Conservation (phyloP, 2,329 filamentous ascomycete species). For the Simplicillium sp. region DNA sequence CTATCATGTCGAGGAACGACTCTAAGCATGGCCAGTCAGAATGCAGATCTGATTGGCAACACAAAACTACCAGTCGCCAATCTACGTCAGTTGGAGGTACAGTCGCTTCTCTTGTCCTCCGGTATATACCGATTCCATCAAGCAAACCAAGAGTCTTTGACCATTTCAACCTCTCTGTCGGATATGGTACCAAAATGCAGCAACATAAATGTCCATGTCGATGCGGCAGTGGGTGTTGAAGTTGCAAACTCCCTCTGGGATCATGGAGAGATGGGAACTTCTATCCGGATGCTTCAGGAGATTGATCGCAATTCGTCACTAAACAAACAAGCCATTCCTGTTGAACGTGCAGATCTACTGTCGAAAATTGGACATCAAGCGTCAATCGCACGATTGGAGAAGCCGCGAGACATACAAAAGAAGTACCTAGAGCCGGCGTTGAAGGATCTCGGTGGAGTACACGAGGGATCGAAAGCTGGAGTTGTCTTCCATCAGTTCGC, state of each 20-base stretch:
- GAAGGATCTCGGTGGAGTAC: conserved; percentile 63
- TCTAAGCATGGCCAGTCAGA: conserved; percentile 69
- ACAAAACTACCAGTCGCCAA: conserved; percentile 53
- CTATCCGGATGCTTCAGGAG: conserved; percentile 78
- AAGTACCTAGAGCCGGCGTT: conserved; percentile 80
- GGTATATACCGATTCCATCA: conserved; percentile 70
- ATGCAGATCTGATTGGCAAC: conserved; percentile 50
- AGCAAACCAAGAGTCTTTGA: conserved; percentile 77
- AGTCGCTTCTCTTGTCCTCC: conserved; percentile 67
- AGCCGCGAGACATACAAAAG: conserved; percentile 80
- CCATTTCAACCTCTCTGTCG: conserved; percentile 74
- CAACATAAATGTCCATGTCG: conserved; percentile 63
- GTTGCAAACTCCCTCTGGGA: conserved; percentile 89
- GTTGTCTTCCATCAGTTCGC: conserved; percentile 93
- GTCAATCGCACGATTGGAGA: conserved; percentile 82
- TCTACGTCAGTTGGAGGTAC: conserved; percentile 63
- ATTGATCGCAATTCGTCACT: conserved; percentile 52
- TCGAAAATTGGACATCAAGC: conserved; percentile 83
- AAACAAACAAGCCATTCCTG: conserved; percentile 58
- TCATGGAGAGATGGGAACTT: conserved; percentile 79
- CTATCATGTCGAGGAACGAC: conserved; percentile 76
- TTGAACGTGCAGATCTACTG: conserved; percentile 70
- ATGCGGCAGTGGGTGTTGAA: conserved; percentile 70
- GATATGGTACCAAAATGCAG: conserved; percentile 64
- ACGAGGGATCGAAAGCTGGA: conserved; percentile 64